Evolutionary conservation across 2,329 filamentous ascomycete genomes (phyloP), one percentile per base, ranked within the genome.

Genomic region (Sporothrix humicola): DNA sequence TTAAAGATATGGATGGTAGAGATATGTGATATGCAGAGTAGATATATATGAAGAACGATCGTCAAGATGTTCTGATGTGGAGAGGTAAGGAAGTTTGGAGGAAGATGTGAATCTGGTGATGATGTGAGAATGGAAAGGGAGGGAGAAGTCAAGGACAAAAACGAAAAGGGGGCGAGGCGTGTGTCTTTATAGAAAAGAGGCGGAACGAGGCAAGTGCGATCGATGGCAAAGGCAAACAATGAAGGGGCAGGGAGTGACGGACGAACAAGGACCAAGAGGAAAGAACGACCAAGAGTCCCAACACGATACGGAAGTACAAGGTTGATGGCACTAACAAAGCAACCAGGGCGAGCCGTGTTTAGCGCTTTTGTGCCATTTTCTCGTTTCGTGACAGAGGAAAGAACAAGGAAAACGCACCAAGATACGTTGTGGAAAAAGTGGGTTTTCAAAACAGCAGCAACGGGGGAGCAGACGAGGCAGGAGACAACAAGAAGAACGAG

Each of bases 171-270:
- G 69, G 69, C 20, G 56, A 71, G 69, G 52, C 44, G 56, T 23
- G 26, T 63, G 13, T 50, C 72, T 73, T 73, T 73, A 73, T 73
- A 73, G 59, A 46, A 71, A 59, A 37, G 7, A 65, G 37, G 31
- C 20, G 42, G 13, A 15, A 44, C 17, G 68, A 52, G 37, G 68
- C 31, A 58, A n/a, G 68, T 58, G 48, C 31, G 50, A 54, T 23
- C 48, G 31, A 37, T 37, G 65, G 31, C 66, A 31, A 69, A 69
- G 66, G 66, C 66, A 44, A 15, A 37, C 65, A 48, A 69, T 15
- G 48, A 13, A 69, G 42, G 26, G 42, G 37, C 23, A 17, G 37
- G 20, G 23, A 37, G 31, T 37, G 31, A 37, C 31, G 15, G 15
- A 20, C 8, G 37, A 37, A 44, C 50, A 31, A 58, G 26, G 31